phyloP scores from a whole-genome alignment of 805 yeast genomes.

The Ogataea kodamae region DNA sequence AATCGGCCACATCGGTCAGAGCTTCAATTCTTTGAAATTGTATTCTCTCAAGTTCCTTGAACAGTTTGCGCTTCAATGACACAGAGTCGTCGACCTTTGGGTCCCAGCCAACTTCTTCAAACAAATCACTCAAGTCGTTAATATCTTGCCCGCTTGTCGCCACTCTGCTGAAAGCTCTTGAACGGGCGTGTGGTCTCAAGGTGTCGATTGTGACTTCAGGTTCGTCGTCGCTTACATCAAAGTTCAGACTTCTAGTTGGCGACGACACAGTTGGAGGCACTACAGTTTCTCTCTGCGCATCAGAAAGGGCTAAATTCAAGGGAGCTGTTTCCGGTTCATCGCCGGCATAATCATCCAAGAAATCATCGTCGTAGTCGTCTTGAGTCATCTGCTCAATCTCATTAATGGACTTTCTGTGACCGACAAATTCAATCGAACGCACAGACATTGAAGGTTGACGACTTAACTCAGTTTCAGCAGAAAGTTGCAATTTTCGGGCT shows the following conservation, averaged over 20 bases:
- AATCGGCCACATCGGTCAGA: constrained; percentile 39
- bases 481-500: background rate
- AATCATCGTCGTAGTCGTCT: constrained; percentile 27
- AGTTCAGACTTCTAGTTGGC: constrained; percentile 1
- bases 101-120: constrained; percentile 78
- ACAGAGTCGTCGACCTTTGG: constrained; percentile 57
- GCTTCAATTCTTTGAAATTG: constrained; percentile 61
- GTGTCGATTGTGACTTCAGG: constrained; percentile 7
- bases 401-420: constrained; percentile 28
- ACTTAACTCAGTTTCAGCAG: background rate
- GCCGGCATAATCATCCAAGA: constrained; percentile 31
- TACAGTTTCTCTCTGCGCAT: constrained; percentile 2
- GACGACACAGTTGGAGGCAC: constrained; percentile 2
- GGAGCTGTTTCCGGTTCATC: constrained; percentile 25
- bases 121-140: constrained; percentile 54
- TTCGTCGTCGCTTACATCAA: constrained; percentile 1
- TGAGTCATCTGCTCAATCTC: constrained; percentile 25
- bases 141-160: constrained; percentile 20
- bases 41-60: constrained; percentile 54
- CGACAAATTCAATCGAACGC: constrained; percentile 31
- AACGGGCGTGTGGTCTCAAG: constrained; percentile 24
- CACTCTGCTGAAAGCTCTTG: constrained; percentile 31
- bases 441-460: constrained; percentile 14
- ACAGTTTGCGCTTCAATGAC: constrained; percentile 53
- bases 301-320: constrained; percentile 14